These are phyloP conservation scores for Fusarium devonianum DNA, from an alignment of 2,329 filamentous ascomycete genomes.

Conservation along the genomic window DNA sequence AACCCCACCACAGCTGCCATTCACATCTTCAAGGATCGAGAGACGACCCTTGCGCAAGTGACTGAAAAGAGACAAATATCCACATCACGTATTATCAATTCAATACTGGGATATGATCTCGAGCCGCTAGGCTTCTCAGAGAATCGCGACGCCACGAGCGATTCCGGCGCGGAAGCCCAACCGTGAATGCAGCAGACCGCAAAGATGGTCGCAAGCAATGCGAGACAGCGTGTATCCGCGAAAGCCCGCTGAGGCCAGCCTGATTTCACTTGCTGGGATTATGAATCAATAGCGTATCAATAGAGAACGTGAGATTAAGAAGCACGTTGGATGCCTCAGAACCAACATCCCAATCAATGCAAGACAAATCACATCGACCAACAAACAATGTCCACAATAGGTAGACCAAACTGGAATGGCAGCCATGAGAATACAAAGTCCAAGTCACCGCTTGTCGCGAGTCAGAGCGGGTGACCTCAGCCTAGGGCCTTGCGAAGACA, in stretches of 20 bases:
- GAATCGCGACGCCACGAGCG: constrained; percentile 20
- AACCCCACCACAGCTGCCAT: constrained; percentile 41
- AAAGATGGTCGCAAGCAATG: too few relatives aligned
- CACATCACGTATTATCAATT: constrained; percentile 27
- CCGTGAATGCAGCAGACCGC: constrained; percentile 5
- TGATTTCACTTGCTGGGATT: constrained; percentile 6
- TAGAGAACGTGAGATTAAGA: neutral
- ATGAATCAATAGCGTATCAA: constrained; percentile 26
- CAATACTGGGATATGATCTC: neutral
- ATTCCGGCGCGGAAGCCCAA: constrained; percentile 25
- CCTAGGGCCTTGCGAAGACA: too few relatives aligned
- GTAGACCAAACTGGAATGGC: constrained; percentile 1
- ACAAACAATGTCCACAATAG: neutral
- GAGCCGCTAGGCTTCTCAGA: neutral
- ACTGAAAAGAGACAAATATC: constrained; percentile 24
- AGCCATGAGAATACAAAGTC: neutral
- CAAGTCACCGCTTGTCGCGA: constrained; percentile 26
- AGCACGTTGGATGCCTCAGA: neutral
- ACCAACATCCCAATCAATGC: constrained; percentile 1
- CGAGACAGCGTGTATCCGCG: constrained; percentile 1
- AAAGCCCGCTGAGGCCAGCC: constrained; percentile 15
- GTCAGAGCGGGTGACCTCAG: constrained; percentile 19
- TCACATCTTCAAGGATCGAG: too few relatives aligned
- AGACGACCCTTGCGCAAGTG: too few relatives aligned
- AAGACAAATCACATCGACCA: constrained; percentile 5